Percentiles rank a stretch among this genome's conserved stretches.
These are phyloP conservation scores for Emericellopsis cladophorae DNA, from an alignment of 2,329 filamentous ascomycete species.

Conservation along the genomic window DNA sequence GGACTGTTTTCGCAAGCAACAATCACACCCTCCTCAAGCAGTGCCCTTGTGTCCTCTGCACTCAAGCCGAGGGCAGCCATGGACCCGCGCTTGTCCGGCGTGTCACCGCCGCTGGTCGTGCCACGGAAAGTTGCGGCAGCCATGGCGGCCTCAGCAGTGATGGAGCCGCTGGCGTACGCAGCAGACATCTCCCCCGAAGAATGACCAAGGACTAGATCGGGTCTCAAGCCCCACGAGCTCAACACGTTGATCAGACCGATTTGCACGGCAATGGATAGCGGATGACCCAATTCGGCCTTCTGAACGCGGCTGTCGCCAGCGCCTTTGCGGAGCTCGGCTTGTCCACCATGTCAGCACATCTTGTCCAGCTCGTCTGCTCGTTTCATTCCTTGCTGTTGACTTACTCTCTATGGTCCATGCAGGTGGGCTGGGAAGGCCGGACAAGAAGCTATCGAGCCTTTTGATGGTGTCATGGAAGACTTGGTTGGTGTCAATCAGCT, in stretches of 20 bases:
- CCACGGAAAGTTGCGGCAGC: slow-evolving; percentile 3
- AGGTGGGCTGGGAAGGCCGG: too few species aligned
- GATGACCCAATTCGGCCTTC: too few species aligned
- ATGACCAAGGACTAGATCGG: slow-evolving; percentile 16
- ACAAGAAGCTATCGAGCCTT: too few species aligned
- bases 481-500: slow-evolving; percentile 2
- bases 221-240: too few species aligned
- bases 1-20: slow-evolving; percentile 34
- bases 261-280: too few species aligned
- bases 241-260: too few species aligned
- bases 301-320: too few species aligned
- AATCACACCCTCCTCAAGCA: slow-evolving; percentile 1
- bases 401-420: too few species aligned
- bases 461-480: neutral
- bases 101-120: slow-evolving; percentile 9
- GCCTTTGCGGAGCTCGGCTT: too few species aligned
- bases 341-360: too few species aligned
- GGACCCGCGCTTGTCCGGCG: slow-evolving; percentile 16
- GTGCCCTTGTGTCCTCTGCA: neutral
- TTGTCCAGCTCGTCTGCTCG: too few species aligned
- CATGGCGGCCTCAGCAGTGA: slow-evolving; percentile 5
- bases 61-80: slow-evolving; percentile 41
- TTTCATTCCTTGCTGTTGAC: too few species aligned
- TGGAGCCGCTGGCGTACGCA: slow-evolving; percentile 14
- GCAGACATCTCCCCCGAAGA: slow-evolving; percentile 27